phyloP scores from a whole-genome alignment of 2,329 filamentous ascomycete genomes.

The Neonectria ditissima region DNA sequence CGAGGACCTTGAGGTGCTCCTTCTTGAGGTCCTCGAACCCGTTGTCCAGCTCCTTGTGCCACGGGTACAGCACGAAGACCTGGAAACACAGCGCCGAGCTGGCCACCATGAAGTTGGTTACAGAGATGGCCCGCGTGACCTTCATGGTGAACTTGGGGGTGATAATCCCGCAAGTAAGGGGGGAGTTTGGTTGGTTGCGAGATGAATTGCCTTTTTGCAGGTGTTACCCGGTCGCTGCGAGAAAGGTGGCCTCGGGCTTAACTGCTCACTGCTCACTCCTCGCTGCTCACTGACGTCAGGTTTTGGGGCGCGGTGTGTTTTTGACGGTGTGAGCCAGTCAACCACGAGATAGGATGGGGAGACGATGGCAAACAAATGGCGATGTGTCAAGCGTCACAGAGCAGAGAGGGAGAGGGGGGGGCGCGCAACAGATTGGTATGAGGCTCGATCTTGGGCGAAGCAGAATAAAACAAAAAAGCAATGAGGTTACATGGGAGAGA shows the following conservation, averaged over 20 bases:
- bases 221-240: background rate
- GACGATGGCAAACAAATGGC: background rate
- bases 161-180: background rate
- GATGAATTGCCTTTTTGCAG: background rate
- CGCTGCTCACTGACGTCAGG: background rate
- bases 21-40: constrained; percentile 59
- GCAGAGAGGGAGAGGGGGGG: background rate
- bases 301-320: background rate
- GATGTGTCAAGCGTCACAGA: constrained; percentile 1
- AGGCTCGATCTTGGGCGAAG: background rate
- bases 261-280: background rate
- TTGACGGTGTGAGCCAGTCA: background rate
- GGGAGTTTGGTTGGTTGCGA: background rate
- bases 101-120: constrained; percentile 70
- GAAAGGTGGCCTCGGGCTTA: background rate
- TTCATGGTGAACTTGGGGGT: constrained; percentile 34
- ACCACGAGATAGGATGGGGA: background rate
- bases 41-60: constrained; percentile 74
- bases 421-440: constrained; percentile 3
- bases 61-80: constrained; percentile 77
- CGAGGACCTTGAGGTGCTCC: constrained; percentile 42
- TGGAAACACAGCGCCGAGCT: constrained; percentile 74
- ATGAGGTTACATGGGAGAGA: constrained; percentile 19
- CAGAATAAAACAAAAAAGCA: constrained; percentile 8
- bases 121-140: constrained; percentile 44